Evolutionary conservation across 768 basidiomycete genomes (phyloP).

Genomic region (Aureoboletus auriporus): DNA sequence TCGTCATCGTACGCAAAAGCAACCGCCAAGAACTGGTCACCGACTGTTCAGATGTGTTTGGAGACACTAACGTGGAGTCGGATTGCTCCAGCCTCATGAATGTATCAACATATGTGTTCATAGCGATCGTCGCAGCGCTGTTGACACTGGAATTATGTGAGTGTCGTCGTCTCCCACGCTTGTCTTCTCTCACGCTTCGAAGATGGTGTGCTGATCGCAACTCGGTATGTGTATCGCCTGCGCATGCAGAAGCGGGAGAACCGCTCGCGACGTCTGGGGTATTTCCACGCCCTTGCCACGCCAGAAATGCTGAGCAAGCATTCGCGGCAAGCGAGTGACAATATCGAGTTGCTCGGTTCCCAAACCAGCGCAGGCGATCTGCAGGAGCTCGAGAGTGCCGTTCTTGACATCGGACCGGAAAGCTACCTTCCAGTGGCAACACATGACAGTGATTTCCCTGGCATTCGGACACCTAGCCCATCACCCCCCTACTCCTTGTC

Average conservation of each 20-base stretch:
- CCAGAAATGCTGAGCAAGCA: conserved; percentile 15
- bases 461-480: background rate
- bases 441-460: conserved; percentile 14
- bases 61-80: conserved; percentile 35
- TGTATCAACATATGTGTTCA: conserved; percentile 43
- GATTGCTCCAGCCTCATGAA: conserved; percentile 44
- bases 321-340: conserved; percentile 24
- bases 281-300: conserved; percentile 25
- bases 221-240: conserved; percentile 51
- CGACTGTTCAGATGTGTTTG: conserved; percentile 45
- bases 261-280: conserved; percentile 32
- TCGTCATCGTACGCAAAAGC: conserved; percentile 45
- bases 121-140: conserved; percentile 40
- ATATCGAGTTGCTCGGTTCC: conserved; percentile 25
- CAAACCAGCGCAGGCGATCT: conserved; percentile 8
- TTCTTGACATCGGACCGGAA: conserved; percentile 21
- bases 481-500: conserved; percentile 7
- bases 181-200: conserved; percentile 1
- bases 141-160: conserved; percentile 55
- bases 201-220: conserved; percentile 54
- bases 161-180: conserved; percentile 20
- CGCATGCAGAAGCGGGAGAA: conserved; percentile 45
- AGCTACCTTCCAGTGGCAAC: conserved; percentile 15
- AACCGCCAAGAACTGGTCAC: conserved; percentile 38
- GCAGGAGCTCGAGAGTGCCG: conserved; percentile 10